Conservation (phyloP, 176 grass and related monocot genomes). For the Microstegium vimineum region DNA sequence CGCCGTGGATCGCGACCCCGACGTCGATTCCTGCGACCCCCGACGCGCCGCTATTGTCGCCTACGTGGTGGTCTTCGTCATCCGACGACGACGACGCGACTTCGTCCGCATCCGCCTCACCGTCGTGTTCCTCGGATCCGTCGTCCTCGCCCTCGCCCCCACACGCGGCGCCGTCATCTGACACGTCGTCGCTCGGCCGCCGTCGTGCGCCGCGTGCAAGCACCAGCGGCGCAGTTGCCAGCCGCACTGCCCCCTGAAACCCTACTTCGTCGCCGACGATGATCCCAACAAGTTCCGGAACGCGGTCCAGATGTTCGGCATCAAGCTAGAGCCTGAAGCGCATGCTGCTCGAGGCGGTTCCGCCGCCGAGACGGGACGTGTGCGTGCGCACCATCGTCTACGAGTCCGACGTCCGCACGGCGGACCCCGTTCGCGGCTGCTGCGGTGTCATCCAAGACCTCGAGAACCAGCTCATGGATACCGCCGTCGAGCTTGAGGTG, state of each 20-base stretch:
- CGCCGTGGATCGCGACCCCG: no score
- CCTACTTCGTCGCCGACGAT: constrained; percentile 30
- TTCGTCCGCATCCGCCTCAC: no score
- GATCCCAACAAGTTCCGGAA: constrained; percentile 18
- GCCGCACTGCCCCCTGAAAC: constrained; percentile 29
- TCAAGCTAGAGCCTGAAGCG: constrained; percentile 27
- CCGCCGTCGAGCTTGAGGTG: constrained; percentile 5
- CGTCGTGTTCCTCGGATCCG: no score
- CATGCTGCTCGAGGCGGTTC: not conserved
- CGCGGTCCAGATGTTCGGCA: constrained; percentile 34
- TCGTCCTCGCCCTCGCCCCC: no score
- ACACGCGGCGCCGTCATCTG: not conserved
- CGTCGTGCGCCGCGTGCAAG: constrained; percentile 42
- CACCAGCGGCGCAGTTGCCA: constrained; percentile 41
- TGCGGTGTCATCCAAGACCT: not conserved
- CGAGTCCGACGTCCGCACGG: constrained; percentile 14
- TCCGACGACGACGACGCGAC: no score
- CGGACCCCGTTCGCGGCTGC: constrained; percentile 25
- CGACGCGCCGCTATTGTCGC: no score
- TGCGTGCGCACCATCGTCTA: constrained; percentile 28
- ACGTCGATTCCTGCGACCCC: no score
- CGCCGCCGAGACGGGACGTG: not conserved
- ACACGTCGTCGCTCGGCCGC: not conserved
- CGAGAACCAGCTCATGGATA: not conserved
- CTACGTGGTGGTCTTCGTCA: no score